These are phyloP conservation scores for Viola odorata DNA, from an alignment of 345 rosid species.

Conservation along the genomic window DNA sequence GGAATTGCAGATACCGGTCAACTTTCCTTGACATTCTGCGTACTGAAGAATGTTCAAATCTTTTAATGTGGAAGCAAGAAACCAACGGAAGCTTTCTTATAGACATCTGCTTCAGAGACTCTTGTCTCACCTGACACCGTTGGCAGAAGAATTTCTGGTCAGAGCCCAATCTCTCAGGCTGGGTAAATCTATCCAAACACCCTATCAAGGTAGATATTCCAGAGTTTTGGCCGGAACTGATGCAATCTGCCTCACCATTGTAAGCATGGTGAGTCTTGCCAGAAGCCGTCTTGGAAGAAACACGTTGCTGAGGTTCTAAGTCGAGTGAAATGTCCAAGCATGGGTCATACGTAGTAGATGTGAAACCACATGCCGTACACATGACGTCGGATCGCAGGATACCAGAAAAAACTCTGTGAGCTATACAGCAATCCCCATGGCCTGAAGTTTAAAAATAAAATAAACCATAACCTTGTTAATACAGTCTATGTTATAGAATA, in stretches of 20 bases:
- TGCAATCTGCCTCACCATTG: conserved; percentile 42
- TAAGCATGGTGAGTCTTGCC: conserved; percentile 33
- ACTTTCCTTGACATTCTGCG: conserved; percentile 67
- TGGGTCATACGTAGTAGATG: conserved; percentile 87
- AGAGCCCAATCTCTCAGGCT: conserved; percentile 72
- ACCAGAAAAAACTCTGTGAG: conserved; percentile 89
- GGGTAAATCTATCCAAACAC: conserved; percentile 76
- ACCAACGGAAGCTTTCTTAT: conserved; percentile 81
- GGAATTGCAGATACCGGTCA: conserved; percentile 77
- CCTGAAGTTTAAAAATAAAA: conserved; percentile 34
- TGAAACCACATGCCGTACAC: conserved; percentile 77
- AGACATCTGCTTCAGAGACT: conserved; percentile 83
- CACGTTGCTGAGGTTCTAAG: conserved; percentile 46
- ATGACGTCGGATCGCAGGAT: conserved; percentile 84
- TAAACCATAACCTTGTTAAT: too few relatives aligned
- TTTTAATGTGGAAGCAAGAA: conserved; percentile 78
- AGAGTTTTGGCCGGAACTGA: conserved; percentile 29
- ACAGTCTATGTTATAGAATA: not conserved
- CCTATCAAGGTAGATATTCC: conserved; percentile 62
- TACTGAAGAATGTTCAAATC: conserved; percentile 69
- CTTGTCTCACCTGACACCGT: conserved; percentile 69
- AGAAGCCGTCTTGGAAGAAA: conserved; percentile 27
- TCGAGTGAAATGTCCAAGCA: conserved; percentile 87
- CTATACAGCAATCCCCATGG: conserved; percentile 79
- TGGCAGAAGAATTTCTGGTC: conserved; percentile 89